Evolutionary conservation across 495 filamentous ascomycete species (phyloP), one percentile per base, ranked within the genome.

Genomic region (Aspergillus saccharolyticus): DNA sequence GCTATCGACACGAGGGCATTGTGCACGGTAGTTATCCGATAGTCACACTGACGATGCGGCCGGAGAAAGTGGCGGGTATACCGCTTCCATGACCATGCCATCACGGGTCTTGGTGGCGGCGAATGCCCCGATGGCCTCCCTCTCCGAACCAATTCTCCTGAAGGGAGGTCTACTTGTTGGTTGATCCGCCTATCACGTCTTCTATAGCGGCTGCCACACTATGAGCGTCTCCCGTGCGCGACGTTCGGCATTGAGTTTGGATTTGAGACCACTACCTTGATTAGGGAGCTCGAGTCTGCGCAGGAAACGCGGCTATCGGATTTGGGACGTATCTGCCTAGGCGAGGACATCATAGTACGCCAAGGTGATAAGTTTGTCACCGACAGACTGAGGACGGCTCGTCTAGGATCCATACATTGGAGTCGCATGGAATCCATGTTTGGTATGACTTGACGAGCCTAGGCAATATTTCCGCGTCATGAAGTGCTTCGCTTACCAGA

Each of bases 1-100:
- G 48, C 42, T 44, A 21, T 54, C 52, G 39, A 42, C 28, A 58
- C 28, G 28, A 44, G 42, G 44, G 30, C 20, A 30, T 17, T 54
- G 42, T 30, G 16, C 51, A 24, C 30, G 10, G 19, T n/a, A 51
- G 33, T n/a, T 24, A 24, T 18, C 47, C 33, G 33, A 15, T 39
- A 39, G 33, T 12, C 33, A 39, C 33, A 39, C 14, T 15, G 10
- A 39, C 48, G 22, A 22, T 30, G 15, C 48, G 30, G 21, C 24
- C 25, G 42, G 42, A 54, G 53, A 14, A 20, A 25, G 8, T 54
- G 12, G 39, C 20, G 42, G n/a, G 16, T 54, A 42, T 2, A 51
- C 45, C 14, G 17, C 39, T 39, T 33, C 20, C 42, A 18, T 4
- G 33, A n/a, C 46, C 49, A 54, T 44, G 18, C 21, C 53, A 43